A percentile compares a stretch with the other conserved stretches of the same genome.
phyloP scores from a whole-genome alignment of 2,329 filamentous ascomycete genomes.

The Diplodia scrobiculata region DNA sequence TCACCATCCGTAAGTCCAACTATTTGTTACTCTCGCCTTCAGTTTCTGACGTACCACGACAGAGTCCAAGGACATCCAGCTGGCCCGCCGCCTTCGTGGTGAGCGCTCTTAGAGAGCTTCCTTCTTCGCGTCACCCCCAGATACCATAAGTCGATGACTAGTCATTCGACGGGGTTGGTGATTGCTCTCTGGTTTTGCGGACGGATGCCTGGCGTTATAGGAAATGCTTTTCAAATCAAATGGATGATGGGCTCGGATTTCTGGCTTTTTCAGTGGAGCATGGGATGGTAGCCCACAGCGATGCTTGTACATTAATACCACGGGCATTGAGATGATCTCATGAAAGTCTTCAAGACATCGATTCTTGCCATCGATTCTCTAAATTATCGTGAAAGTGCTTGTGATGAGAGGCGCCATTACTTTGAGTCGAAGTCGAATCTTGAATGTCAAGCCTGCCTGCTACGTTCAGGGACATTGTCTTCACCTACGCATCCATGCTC shows the following conservation, averaged over 20 bases:
- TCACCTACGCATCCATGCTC: not conserved
- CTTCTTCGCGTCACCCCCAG: slow-evolving; percentile 22
- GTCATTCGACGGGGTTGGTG: slow-evolving; percentile 21
- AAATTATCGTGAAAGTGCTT: not conserved
- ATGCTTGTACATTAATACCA: slow-evolving; percentile 31
- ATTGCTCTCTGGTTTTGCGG: slow-evolving; percentile 27
- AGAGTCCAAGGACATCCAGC: slow-evolving; percentile 97
- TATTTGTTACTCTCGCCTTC: slow-evolving; percentile 29
- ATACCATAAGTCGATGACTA: slow-evolving; percentile 16
- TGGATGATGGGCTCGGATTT: slow-evolving; percentile 28
- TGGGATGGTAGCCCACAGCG: slow-evolving; percentile 27
- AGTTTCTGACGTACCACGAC: slow-evolving; percentile 33
- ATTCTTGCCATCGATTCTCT: slow-evolving; percentile 2
- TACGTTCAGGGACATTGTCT: not conserved
- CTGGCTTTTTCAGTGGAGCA: slow-evolving; percentile 28
- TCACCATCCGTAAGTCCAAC: slow-evolving; percentile 66
- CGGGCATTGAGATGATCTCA: slow-evolving; percentile 30
- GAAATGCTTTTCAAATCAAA: slow-evolving; percentile 7
- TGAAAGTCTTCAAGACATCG: slow-evolving; percentile 29
- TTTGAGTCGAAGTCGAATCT: too few relatives aligned
- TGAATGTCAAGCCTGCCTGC: too few relatives aligned
- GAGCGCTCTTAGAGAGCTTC: slow-evolving; percentile 53
- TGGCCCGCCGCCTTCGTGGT: slow-evolving; percentile 65
- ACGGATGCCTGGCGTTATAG: slow-evolving; percentile 28
- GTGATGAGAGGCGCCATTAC: too few relatives aligned